Evolutionary conservation across 2,329 filamentous ascomycete species (phyloP).

Genomic region (Claviceps purpurea): DNA sequence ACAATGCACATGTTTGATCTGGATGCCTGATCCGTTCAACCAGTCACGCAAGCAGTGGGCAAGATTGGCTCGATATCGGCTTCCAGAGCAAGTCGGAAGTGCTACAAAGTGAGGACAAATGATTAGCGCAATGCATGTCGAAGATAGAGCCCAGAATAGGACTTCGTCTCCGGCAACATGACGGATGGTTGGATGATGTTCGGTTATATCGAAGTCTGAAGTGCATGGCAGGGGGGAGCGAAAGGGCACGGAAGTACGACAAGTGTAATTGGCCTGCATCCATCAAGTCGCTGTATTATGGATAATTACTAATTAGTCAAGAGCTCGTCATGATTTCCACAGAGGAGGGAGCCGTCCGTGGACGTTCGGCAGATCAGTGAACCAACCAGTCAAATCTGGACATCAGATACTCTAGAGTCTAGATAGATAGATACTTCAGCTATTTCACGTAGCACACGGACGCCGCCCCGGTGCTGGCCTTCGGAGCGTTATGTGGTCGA

Average conservation of each 20-base stretch:
- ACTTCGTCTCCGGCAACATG: not conserved
- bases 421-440: too few species aligned
- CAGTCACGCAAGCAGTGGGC: not conserved
- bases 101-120: not conserved
- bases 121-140: not conserved
- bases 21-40: not conserved
- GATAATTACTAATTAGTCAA: too few species aligned
- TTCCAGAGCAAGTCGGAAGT: not conserved
- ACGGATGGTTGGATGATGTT: not conserved
- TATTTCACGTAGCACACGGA: too few species aligned
- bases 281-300: too few species aligned
- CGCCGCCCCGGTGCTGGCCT: not conserved
- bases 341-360: not conserved
- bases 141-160: not conserved
- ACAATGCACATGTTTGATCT: too few species aligned
- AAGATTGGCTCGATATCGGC: not conserved
- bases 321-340: not conserved
- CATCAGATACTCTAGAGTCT: not conserved
- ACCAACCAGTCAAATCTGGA: not conserved
- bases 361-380: too few species aligned
- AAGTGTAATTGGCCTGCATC: too few species aligned
- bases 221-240: not conserved
- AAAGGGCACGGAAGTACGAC: not conserved
- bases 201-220: not conserved
- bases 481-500: slow-evolving; percentile 20